Percentiles rank a stretch among this genome's conserved stretches.
phyloP scores from a whole-genome alignment of 352 stramenopile species.

The Globisporangium polare region DNA sequence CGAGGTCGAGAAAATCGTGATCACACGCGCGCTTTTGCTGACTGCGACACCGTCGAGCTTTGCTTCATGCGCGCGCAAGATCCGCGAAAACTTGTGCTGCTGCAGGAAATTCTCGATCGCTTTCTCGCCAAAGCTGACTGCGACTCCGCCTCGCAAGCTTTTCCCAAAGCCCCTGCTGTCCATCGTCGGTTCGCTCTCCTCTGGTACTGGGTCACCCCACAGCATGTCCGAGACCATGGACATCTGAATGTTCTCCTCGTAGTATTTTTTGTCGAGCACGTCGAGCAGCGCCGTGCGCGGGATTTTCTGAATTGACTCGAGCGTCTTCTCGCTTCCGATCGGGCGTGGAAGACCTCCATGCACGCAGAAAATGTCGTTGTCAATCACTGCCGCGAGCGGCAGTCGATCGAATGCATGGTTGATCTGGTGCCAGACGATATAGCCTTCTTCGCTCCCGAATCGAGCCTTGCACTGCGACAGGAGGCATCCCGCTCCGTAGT shows the following conservation, averaged over 20 bases:
- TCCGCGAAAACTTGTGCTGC: slow-evolving; percentile 45
- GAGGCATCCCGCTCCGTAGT: slow-evolving; percentile 58
- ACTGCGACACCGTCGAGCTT: slow-evolving; percentile 80
- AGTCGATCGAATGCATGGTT: slow-evolving; percentile 41
- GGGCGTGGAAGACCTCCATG: slow-evolving; percentile 40
- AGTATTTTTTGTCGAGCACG: slow-evolving; percentile 35
- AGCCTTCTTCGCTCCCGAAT: slow-evolving; percentile 43
- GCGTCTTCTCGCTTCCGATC: slow-evolving; percentile 10
- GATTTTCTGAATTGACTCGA: slow-evolving; percentile 51
- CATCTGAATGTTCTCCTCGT: slow-evolving; percentile 29
- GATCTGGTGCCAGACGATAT: slow-evolving; percentile 24
- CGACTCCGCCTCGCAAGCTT: slow-evolving; percentile 50
- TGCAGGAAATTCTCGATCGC: slow-evolving; percentile 62
- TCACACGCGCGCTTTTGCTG: slow-evolving; percentile 44
- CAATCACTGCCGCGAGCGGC: slow-evolving; percentile 85
- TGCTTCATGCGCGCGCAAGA: slow-evolving; percentile 78
- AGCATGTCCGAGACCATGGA: slow-evolving; percentile 65
- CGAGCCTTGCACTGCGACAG: slow-evolving; percentile 55
- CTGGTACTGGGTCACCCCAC: slow-evolving; percentile 41
- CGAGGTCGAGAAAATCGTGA: slow-evolving; percentile 74
- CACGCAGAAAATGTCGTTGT: slow-evolving; percentile 66
- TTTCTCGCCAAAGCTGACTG: slow-evolving; percentile 69
- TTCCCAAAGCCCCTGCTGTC: slow-evolving; percentile 57
- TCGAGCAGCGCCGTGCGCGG: slow-evolving; percentile 32
- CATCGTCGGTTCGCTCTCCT: slow-evolving; percentile 25